phyloP scores from a whole-genome alignment of 1,284 basidiomycete genomes.

The Chalciporus sp. region DNA sequence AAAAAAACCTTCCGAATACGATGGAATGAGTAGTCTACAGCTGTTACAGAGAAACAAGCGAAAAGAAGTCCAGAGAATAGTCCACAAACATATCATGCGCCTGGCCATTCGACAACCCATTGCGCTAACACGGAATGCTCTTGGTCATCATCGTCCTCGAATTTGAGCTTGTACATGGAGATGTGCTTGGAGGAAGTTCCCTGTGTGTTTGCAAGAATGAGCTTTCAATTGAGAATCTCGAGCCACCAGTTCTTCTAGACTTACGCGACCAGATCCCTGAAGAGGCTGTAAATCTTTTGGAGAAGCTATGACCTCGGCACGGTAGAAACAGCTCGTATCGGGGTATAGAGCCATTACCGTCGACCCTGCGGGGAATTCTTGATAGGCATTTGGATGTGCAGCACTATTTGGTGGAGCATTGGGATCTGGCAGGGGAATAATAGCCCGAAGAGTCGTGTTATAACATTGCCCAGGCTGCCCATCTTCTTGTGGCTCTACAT shows the following conservation, averaged over 20 bases:
- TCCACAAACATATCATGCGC: constrained; percentile 22
- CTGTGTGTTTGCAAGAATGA: constrained; percentile 18
- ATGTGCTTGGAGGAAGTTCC: constrained; percentile 45
- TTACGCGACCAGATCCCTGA: constrained; percentile 44
- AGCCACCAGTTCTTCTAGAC: constrained; percentile 20
- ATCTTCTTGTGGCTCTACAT: constrained; percentile 77
- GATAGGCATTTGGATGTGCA: constrained; percentile 68
- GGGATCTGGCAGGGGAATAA: constrained; percentile 79
- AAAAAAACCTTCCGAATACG: neutral
- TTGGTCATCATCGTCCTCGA: constrained; percentile 82
- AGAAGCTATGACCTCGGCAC: constrained; percentile 72
- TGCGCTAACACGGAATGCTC: constrained; percentile 71
- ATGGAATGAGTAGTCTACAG: neutral
- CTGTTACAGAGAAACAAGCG: neutral
- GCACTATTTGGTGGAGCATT: constrained; percentile 55
- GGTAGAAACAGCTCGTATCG: constrained; percentile 85
- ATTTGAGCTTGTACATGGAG: constrained; percentile 72
- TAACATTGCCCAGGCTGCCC: constrained; percentile 73
- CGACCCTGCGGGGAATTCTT: constrained; percentile 67
- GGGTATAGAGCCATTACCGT: constrained; percentile 82
- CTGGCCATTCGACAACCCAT: constrained; percentile 78
- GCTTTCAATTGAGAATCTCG: neutral
- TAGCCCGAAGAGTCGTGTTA: constrained; percentile 64
- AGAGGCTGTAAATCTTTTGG: constrained; percentile 59
- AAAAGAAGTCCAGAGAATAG: neutral